Conservation (phyloP, 345 rosid genomes). For the Barbarea vulgaris region DNA sequence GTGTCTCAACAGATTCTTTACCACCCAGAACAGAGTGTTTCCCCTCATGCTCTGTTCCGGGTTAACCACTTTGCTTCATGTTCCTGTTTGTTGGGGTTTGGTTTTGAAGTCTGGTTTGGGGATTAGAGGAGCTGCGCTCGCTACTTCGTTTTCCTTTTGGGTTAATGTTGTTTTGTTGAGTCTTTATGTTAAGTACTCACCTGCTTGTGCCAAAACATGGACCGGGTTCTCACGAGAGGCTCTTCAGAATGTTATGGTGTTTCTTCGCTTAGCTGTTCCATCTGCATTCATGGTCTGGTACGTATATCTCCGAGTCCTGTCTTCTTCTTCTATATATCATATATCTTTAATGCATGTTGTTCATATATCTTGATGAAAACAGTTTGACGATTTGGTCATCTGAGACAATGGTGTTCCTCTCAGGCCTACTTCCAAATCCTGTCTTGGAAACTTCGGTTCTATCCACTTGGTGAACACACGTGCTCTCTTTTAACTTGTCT, state of each 20-base stretch:
- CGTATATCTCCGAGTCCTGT: background rate
- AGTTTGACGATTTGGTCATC: slow-evolving; percentile 19
- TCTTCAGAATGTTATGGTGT: slow-evolving; percentile 39
- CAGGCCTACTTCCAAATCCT: slow-evolving; percentile 31
- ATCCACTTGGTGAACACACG: slow-evolving; percentile 20
- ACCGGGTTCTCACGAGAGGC: slow-evolving; percentile 69
- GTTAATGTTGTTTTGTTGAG: slow-evolving; percentile 55
- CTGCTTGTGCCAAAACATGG: slow-evolving; percentile 64
- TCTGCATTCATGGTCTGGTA: slow-evolving; percentile 71
- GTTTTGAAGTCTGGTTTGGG: slow-evolving; percentile 59
- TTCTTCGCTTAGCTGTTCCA: slow-evolving; percentile 63
- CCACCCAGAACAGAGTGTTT: slow-evolving; percentile 60
- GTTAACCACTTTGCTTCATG: slow-evolving; percentile 50
- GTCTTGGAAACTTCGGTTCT: slow-evolving; percentile 30
- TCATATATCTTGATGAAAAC: background rate
- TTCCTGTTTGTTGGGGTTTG: slow-evolving; percentile 56
- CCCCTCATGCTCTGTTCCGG: slow-evolving; percentile 67
- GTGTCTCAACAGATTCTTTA: slow-evolving; percentile 61
- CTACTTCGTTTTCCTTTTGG: slow-evolving; percentile 63
- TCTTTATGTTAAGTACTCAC: slow-evolving; percentile 57
- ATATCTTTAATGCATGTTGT: background rate
- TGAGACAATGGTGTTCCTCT: slow-evolving; percentile 19
- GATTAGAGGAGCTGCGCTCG: slow-evolving; percentile 68
- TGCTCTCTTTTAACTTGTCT: background rate
- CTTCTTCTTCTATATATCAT: background rate